Evolutionary conservation across 2,329 filamentous ascomycete species (phyloP), one percentile per base, ranked within the genome.

Genomic region (Diaporthe sp.): DNA sequence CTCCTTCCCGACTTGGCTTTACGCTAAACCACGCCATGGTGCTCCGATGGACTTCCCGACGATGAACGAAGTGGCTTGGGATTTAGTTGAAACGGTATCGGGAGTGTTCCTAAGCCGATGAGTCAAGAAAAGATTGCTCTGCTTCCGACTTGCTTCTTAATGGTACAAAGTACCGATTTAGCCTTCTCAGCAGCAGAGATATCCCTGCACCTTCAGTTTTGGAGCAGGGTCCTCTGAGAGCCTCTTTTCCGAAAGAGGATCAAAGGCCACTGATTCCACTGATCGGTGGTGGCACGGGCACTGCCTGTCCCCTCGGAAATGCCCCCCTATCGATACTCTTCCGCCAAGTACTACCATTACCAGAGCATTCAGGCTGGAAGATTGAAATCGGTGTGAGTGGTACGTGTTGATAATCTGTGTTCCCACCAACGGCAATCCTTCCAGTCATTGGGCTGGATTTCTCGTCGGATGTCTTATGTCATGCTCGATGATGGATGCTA

Each of bases 161-260:
- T 22, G 39, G 0, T 8, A 10, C 17, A 5, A 39, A 15, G 19
- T 7, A 17, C 3, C 3, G 8, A 1, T 31, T 19, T 15, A 62
- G 13, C n/a, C 28, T 7, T 4, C 13, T 42, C 4, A 2, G n/a
- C 25, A 12, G 39, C 39, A 31, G 6, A 2, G 39, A 2, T 19
- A 3, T 0, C 6, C 28, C 17, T 44, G 2, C 8, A 12, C 19
- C 4, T n/a, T 6, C 6, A n/a, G 2, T 2, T 2, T 15, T 17
- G 4, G 9, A 1, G 3, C 8, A 17, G 6, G 22, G 4, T n/a
- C n/a, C 15, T 25, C 9, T 15, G 1, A 19, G 37, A 44, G 17
- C 15, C 3, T 19, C 12, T 10, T 9, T 19, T 12, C 19, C 4
- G 7, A 15, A 8, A 8, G 15, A n/a, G n/a, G 3, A 5, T 8